Conservation (phyloP, 345 rosid species). For the Sisymbrium altissimum region DNA sequence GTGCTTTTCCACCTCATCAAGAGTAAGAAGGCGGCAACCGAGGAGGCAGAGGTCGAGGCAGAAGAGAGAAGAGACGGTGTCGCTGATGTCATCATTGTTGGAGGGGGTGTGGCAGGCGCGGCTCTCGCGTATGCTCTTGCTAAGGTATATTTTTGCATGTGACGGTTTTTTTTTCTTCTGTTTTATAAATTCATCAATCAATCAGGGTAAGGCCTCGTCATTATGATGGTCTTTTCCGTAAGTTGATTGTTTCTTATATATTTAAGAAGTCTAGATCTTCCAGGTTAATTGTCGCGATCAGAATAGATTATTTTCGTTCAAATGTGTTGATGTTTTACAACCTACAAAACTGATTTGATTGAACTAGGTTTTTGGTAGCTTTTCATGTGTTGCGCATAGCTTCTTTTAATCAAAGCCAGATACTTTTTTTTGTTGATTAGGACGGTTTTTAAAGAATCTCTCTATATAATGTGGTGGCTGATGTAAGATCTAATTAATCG, state of each 20-base stretch:
- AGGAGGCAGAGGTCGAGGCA: not conserved
- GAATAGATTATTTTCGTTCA: not conserved
- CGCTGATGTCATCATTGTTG: conserved; percentile 56
- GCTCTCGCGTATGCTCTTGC: conserved; percentile 61
- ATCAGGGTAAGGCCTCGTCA: not conserved
- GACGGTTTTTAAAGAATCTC: not conserved
- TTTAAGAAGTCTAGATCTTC: not conserved
- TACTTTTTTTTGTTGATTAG: not conserved
- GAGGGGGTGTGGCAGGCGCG: conserved; percentile 65
- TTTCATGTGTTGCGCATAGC: not conserved
- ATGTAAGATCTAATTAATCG: not conserved
- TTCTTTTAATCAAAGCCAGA: not conserved
- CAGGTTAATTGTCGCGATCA: not conserved
- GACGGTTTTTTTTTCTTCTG: not conserved
- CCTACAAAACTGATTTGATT: not conserved
- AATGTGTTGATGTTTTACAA: not conserved
- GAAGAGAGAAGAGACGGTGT: conserved; percentile 14
- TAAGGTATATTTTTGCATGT: conserved; percentile 35
- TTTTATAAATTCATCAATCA: not conserved
- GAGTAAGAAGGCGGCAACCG: not conserved
- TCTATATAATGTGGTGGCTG: not conserved
- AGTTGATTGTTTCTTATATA: not conserved
- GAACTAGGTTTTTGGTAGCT: not conserved
- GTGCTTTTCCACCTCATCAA: conserved; percentile 9
- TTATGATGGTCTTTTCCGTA: not conserved